Conservation (phyloP, 1,284 basidiomycete species). For the Peniophora sp. region DNA sequence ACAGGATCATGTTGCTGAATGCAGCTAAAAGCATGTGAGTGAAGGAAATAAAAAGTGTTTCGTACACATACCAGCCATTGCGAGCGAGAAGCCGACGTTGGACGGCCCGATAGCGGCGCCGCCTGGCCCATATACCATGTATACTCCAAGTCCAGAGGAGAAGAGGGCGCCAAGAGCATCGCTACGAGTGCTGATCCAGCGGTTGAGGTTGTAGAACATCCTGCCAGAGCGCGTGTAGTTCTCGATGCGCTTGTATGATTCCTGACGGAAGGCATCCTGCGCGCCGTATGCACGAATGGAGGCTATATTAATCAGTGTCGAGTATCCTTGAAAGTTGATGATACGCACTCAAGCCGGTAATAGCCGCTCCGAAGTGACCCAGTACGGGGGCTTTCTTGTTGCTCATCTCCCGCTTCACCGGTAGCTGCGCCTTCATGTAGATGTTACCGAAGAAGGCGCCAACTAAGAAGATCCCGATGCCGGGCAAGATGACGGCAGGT, state of each 20-base stretch:
- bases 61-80: constrained; percentile 32
- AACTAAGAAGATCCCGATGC: constrained; percentile 29
- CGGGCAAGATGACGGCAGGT: constrained; percentile 34
- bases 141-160: constrained; percentile 42
- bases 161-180: constrained; percentile 45
- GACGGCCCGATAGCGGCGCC: constrained; percentile 27
- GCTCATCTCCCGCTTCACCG: constrained; percentile 71
- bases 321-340: too few relatives aligned
- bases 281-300: constrained; percentile 58
- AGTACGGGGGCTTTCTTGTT: constrained; percentile 63
- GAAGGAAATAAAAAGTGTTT: too few relatives aligned
- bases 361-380: constrained; percentile 62
- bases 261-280: constrained; percentile 36
- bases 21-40: constrained; percentile 20
- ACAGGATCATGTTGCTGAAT: constrained; percentile 49
- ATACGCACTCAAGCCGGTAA: constrained; percentile 50
- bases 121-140: constrained; percentile 39
- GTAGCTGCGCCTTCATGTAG: constrained; percentile 67
- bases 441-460: constrained; percentile 41
- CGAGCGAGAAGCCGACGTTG: constrained; percentile 40
- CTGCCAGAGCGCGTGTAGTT: constrained; percentile 36
- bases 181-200: constrained; percentile 51
- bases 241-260: constrained; percentile 39
- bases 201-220: constrained; percentile 47
- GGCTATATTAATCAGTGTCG: constrained; percentile 23